Evolutionary conservation across 2,329 filamentous ascomycete genomes (phyloP), one percentile per base, ranked within the genome.

Genomic region (Alternaria dauci): DNA sequence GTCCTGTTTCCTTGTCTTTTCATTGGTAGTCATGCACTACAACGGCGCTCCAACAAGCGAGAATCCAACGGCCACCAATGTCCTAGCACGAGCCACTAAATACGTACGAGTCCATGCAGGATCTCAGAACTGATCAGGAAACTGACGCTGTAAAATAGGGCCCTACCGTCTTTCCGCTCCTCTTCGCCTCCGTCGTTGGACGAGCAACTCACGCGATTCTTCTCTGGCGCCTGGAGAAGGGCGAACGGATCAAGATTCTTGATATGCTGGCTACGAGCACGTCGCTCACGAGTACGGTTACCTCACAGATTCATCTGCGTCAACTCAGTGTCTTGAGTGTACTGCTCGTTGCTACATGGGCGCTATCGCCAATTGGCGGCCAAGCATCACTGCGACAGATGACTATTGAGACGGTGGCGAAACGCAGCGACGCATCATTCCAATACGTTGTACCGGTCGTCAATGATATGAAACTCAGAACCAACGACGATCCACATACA

Each of bases 121-220:
- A 34, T 1, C 1, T 1, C 2, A 30, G 0, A 1, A 5, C 1
- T 34, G 12, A 5, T n/a, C 1, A 4, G 3, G 2, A 5, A 18
- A 1, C 9, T 16, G 5, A 6, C 16, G 5, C 3, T 14, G 14
- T n/a, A 1, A 20, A 8, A n/a, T 6, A 46, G 43, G 11, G 44
- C 11, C 28, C 44, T 3, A 34, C 44, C 1, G 23, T 47, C 1
- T 47, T 32, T 9, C 44, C 44, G 0, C 8, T 47, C 8, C 44
- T 47, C 3, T 47, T 47, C 14, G 44, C 44, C 1, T 47, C 44
- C 0, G 28, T 47, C 0, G 18, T 47, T 23, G 44, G 44, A 8
- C 1, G 28, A n/a, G 44, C 44, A 1, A 34, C 44, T 0, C 2
- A 5, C 28, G 28, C 28, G 1, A 11, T 47, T 0, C 4, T 47